phyloP scores from a whole-genome alignment of 768 basidiomycete genomes.

The Suillus subluteus region DNA sequence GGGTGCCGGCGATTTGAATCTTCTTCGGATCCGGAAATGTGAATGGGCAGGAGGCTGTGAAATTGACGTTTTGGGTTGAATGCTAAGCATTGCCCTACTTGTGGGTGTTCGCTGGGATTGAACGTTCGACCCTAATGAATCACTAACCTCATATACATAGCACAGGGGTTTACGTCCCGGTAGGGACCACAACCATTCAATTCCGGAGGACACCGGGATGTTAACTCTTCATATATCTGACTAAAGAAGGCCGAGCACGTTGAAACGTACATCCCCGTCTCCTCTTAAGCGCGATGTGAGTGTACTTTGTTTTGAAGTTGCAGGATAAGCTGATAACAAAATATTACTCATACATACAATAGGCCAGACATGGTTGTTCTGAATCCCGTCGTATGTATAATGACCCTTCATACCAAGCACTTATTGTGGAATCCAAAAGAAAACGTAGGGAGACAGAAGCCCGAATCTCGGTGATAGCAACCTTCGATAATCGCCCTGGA shows the following conservation, averaged over 20 bases:
- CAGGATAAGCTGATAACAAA: neutral
- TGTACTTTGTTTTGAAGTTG: neutral
- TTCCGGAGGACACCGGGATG: neutral
- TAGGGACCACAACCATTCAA: neutral
- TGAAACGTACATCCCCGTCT: neutral
- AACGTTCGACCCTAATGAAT: neutral
- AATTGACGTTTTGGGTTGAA: neutral
- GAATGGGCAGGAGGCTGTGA: neutral
- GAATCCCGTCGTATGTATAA: neutral
- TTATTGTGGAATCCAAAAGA: neutral
- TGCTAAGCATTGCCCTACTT: neutral
- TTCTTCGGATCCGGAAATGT: neutral
- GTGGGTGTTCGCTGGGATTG: neutral
- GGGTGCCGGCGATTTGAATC: neutral
- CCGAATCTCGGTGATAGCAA: neutral
- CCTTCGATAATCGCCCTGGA: neutral
- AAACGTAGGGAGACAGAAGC: neutral
- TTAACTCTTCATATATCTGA: neutral
- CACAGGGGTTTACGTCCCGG: neutral
- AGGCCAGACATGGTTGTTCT: neutral
- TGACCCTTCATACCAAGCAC: neutral
- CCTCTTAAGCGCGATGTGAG: neutral
- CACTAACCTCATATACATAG: neutral
- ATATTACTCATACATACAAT: neutral
- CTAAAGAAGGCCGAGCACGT: neutral